Conservation (phyloP, 2,329 filamentous ascomycete species). For the Arthrinium puccinioides region DNA sequence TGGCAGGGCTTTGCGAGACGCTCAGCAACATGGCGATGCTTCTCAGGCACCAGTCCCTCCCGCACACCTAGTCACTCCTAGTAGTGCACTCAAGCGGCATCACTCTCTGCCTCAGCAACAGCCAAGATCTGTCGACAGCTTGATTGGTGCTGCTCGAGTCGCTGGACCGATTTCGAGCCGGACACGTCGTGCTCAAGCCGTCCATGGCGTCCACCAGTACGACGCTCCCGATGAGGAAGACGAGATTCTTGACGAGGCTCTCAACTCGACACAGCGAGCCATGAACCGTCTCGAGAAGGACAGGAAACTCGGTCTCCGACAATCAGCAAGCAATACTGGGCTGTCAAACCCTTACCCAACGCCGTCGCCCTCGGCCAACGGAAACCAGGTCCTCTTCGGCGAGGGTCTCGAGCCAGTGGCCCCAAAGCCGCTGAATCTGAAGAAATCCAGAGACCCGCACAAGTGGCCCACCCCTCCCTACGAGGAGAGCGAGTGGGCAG, state of each 20-base stretch:
- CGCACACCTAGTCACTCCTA: constrained; percentile 42
- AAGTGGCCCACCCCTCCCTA: constrained; percentile 97
- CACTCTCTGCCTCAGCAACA: constrained; percentile 58
- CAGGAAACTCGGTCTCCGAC: constrained; percentile 43
- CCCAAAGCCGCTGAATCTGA: constrained; percentile 65
- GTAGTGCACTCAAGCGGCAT: constrained; percentile 53
- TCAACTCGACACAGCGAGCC: constrained; percentile 69
- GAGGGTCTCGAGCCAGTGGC: constrained; percentile 54
- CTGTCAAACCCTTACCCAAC: constrained; percentile 58
- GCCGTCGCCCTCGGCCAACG: constrained; percentile 72
- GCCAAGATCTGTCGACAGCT: constrained; percentile 57
- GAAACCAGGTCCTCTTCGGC: constrained; percentile 69
- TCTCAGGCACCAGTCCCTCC: constrained; percentile 43
- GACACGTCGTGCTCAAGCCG: constrained; percentile 70
- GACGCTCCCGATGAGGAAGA: constrained; percentile 96
- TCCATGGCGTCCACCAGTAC: constrained; percentile 73
- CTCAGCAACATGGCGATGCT: constrained; percentile 41
- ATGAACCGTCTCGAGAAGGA: constrained; percentile 62
- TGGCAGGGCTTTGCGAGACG: constrained; percentile 49
- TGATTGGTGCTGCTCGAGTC: constrained; percentile 46
- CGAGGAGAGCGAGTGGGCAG: constrained; percentile 87
- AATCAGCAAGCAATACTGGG: constrained; percentile 57
- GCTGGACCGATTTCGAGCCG: constrained; percentile 65
- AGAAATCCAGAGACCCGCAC: constrained; percentile 44
- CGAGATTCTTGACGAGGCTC: constrained; percentile 83